Base-by-base conservation (phyloP, 257 asterid genomes). In the Nicotiana undulata region DNA sequence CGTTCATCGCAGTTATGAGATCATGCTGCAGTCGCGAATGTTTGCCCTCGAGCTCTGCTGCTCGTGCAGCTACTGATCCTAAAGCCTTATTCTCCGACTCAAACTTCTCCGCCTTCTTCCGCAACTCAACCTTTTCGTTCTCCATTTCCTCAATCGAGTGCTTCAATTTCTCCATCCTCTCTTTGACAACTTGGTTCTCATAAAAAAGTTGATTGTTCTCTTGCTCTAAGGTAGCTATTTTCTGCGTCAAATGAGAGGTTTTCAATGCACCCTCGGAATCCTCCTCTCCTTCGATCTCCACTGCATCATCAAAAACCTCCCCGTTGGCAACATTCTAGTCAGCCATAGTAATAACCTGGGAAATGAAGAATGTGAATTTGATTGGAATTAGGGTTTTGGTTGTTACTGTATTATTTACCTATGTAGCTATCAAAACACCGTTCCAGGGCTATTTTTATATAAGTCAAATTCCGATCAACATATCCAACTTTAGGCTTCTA, bases 1-100 rank as follows among this genome's bases (percentile, higher is more conserved):
- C 96, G 79, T 88, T 86, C 89, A 81, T 70, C 4, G 92, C 82
- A 0, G 88, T 82, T 10, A 79, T 88, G 90, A 93, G 76, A 82
- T 90, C 97, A 56, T 88, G 92, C 66, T 89, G 92, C 84, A 91
- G 87, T 77, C 86, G 85, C 5, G 93, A 87, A 49, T 86, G 92
- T 81, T 90, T 93, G 1, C 80, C 77, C 85, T 93, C 97, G 28
- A 93, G 87, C 85, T 85, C 93, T 15, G 91, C 88, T 51, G 95
- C 93, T 82, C 97, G 87, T 22, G 88, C 86, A 26, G 90, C 91
- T 83, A 90, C 95, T 0, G 83, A 63, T 59, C 81, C 90, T 81
- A 90, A 77, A 3, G 60, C 67, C 82, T 34, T 86, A 64, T 49
- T 88, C 76, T 90, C 92, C 0, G 89, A 85, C 58, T 75, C 86